phyloP scores from a whole-genome alignment of 495 filamentous ascomycete species.

The Neurospora sp. region DNA sequence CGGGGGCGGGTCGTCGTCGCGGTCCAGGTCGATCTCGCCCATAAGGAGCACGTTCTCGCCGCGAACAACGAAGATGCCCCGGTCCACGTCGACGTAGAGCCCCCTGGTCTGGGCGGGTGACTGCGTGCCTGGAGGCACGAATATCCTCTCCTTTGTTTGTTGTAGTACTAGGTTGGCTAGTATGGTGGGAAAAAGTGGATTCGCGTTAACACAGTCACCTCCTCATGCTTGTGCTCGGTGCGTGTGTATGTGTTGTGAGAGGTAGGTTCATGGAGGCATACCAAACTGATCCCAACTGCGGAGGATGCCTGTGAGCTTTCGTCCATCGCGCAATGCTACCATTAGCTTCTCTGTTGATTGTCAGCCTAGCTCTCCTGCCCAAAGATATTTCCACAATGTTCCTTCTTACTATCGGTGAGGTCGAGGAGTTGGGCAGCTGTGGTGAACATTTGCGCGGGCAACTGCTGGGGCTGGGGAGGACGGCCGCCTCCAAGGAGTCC shows the following conservation, averaged over 20 bases:
- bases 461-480: constrained; percentile 41
- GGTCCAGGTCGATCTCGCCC: constrained; percentile 93
- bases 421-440: constrained; percentile 91
- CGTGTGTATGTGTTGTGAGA: neutral
- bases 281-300: constrained; percentile 98
- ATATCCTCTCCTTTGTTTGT: constrained; percentile 79
- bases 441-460: constrained; percentile 92
- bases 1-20: constrained; percentile 76
- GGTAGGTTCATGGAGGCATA: constrained; percentile 30
- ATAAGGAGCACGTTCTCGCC: constrained; percentile 89
- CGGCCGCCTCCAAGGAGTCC: constrained; percentile 17
- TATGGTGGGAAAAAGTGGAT: neutral
- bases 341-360: constrained; percentile 72
- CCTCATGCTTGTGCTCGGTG: neutral
- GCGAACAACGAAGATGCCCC: constrained; percentile 79
- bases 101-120: constrained; percentile 20
- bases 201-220: constrained; percentile 5
- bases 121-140: constrained; percentile 37
- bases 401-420: constrained; percentile 80
- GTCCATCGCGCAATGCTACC: constrained; percentile 79
- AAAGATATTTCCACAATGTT: neutral
- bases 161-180: constrained; percentile 90
- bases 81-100: constrained; percentile 66
- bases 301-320: constrained; percentile 85
- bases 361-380: constrained; percentile 6